Evolutionary conservation across 257 asterid species (phyloP), one percentile per base, ranked within the genome.

Genomic region (Agastache rugosa): DNA sequence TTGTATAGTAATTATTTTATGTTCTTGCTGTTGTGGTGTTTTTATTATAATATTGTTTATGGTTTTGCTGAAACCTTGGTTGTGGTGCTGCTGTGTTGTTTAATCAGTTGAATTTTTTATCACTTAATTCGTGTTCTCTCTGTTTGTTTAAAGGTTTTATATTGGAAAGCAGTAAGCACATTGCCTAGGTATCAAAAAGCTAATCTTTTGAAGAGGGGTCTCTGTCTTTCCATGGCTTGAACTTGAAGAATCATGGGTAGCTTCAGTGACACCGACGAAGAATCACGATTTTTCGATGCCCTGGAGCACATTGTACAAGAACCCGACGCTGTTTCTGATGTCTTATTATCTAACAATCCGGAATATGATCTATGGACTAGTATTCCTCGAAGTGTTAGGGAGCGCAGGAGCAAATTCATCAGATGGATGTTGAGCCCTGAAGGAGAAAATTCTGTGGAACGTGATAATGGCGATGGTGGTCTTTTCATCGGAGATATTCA

Each of bases 251-350:
- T 79, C 77, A 93, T 93, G 98, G 91, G 80, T 75, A 83, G 85
- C 86, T 87, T 85, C 82, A 69, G 78, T 58, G 81, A 78, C 4
- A 87, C 77, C 27, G 81, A 71, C 6, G 91, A 75, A 20, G 90
- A 90, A 78, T 85, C 72, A 23, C 86, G 73, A 17, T 93, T 87
- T 79, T 91, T 85, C 23, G 97, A 93, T 66, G 97, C 97, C 61
- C 58, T 67, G 64, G 98, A 93, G 80, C 83, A 75, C 53, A 74
- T 89, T 75, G 73, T 78, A 5, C 84, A 80, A 23, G 82, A 75
- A 20, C 78, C 86, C 27, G 88, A 79, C 69, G 78, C 25, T 20
- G 80, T 16, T 55, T 69, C 79, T 4, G 79, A 72, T 62, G 71
- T 54, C 81, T 72, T 75, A 9, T 68, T 77, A 16, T 11, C 63